Evolutionary conservation across 331 rosid species (phyloP).

Genomic region (Cucumis variabilis): DNA sequence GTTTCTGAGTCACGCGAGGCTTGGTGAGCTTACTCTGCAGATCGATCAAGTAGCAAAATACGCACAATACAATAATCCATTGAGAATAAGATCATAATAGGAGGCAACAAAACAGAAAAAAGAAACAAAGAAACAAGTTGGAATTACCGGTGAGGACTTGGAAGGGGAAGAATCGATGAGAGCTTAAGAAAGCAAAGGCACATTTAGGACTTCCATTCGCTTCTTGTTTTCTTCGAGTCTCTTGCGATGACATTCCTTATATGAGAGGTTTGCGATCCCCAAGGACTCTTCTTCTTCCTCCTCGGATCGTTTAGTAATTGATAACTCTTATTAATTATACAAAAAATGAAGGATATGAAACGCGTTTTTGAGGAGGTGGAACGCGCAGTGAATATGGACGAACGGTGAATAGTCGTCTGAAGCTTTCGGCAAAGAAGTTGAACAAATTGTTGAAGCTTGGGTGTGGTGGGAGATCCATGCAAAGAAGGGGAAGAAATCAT

Average conservation of each 20-base stretch:
- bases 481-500: no score
- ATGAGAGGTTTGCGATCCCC: slow-evolving; percentile 46
- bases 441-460: no score
- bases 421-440: no score
- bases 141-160: slow-evolving; percentile 57
- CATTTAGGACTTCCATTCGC: slow-evolving; percentile 81
- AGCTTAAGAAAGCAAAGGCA: slow-evolving; percentile 62
- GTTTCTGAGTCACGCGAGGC: slow-evolving; percentile 48
- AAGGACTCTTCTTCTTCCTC: not conserved
- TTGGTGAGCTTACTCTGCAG: slow-evolving; percentile 57
- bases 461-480: no score
- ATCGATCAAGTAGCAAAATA: slow-evolving; percentile 18
- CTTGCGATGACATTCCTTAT: slow-evolving; percentile 48
- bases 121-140: not conserved
- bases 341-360: no score
- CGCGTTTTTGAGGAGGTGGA: no score
- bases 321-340: no score
- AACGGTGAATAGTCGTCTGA: no score
- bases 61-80: not conserved
- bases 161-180: slow-evolving; percentile 55
- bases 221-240: slow-evolving; percentile 75
- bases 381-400: no score
- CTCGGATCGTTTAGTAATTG: not conserved
- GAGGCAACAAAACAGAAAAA: not conserved
- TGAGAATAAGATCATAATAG: not conserved